Evolutionary conservation across 805 yeast species (phyloP).

Genomic region (Suhomyces sp.): DNA sequence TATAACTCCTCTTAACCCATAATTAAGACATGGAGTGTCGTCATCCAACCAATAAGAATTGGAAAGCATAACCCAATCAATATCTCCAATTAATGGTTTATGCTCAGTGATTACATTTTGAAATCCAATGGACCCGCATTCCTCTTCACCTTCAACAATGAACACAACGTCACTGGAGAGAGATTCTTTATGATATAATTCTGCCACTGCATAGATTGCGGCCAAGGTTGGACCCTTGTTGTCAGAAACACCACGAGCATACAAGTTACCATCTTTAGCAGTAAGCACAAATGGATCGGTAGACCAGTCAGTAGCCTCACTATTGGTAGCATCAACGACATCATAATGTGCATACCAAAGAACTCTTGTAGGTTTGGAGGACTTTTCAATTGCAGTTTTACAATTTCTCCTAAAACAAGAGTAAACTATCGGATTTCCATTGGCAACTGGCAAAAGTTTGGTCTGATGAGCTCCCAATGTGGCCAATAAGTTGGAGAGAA

Average conservation of each 20-base stretch:
- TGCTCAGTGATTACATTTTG: constrained; percentile 59
- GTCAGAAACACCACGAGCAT: constrained; percentile 92
- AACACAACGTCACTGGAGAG: constrained; percentile 76
- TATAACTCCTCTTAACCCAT: constrained; percentile 90
- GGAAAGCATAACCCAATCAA: constrained; percentile 88
- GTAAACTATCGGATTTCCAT: constrained; percentile 84
- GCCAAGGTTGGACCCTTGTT: constrained; percentile 93
- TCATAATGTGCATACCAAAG: constrained; percentile 97
- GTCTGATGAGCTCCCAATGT: constrained; percentile 70
- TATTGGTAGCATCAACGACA: constrained; percentile 75
- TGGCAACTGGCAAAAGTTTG: constrained; percentile 65
- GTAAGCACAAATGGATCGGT: constrained; percentile 77
- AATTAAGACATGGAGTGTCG: constrained; percentile 83
- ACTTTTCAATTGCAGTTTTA: constrained; percentile 1
- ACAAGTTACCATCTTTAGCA: constrained; percentile 79
- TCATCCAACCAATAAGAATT: constrained; percentile 96
- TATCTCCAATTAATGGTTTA: constrained; percentile 55
- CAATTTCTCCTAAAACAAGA: constrained; percentile 61
- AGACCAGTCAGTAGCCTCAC: constrained; percentile 57
- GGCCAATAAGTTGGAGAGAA: constrained; percentile 58
- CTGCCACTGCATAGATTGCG: constrained; percentile 83
- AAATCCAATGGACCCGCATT: constrained; percentile 87
- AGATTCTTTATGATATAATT: constrained; percentile 49
- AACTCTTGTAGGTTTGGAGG: constrained; percentile 37
- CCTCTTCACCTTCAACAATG: constrained; percentile 93